Evolutionary conservation across 2,329 filamentous ascomycete species (phyloP), one percentile per base, ranked within the genome.

Genomic region (Elsinoe batatas): DNA sequence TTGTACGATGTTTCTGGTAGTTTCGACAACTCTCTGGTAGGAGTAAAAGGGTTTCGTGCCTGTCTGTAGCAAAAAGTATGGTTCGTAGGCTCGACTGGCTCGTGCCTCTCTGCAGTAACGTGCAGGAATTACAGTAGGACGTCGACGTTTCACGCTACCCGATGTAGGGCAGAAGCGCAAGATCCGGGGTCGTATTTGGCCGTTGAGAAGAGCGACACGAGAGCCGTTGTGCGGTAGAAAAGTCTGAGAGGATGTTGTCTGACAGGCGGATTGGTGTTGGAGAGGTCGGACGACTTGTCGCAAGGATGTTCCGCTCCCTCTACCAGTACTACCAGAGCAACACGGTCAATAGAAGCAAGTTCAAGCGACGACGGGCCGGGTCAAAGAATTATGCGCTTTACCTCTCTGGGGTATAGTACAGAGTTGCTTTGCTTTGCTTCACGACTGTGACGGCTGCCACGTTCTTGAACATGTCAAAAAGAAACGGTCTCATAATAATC

Each of bases 131-230:
- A n/a, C n/a, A n/a, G 22, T 33, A 49, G 47, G n/a, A 38, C 33
- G 15, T 35, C 10, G 35, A 38, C 47, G 47, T 51, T 51, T 51
- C 47, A 51, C 47, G 47, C 47, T 51, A 51, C 32, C 36, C 47
- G 47, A 33, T 15, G 47, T 26, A 51, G 32, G 47, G 47, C 32
- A 51, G 47, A 51, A 35, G 47, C 18, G 37, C 32, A 33, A 51
- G 33, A 33, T 49, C 44, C 44, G 32, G 44, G 44, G 44, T 30
- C 44, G 44, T 49, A 44, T 44, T 44, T 8, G 18, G 18, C 40
- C 40, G 18, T 49, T 20, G 44, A 33, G 12, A 30, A 33, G 30
- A n/a, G 44, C 44, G 15, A 30, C 33, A 15, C 26, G 44, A 13
- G 43, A 11, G 26, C 20, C 43, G 43, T 47, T 47, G 43, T 17